Evolutionary conservation across 352 stramenopile species (phyloP).

Genomic region (Pythium apleroticum): DNA sequence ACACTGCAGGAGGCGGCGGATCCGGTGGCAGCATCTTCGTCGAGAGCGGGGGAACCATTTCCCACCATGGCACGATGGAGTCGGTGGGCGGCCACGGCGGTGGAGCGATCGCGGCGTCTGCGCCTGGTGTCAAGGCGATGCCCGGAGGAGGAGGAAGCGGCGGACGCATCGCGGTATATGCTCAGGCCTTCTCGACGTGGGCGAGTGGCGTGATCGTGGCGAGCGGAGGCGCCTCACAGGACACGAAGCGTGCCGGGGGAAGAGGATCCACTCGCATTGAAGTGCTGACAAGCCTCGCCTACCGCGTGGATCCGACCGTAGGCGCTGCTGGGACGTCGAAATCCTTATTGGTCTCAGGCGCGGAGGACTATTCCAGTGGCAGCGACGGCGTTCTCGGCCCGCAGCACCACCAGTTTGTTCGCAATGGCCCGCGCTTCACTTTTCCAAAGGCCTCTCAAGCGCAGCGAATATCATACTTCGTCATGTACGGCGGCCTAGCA

Average conservation of each 20-base stretch:
- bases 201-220: conserved; percentile 73
- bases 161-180: conserved; percentile 79
- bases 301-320: conserved; percentile 60
- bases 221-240: conserved; percentile 63
- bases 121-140: conserved; percentile 25
- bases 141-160: conserved; percentile 90
- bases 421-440: conserved; percentile 51
- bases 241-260: conserved; percentile 35
- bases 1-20: conserved; percentile 59
- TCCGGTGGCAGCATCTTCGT: conserved; percentile 56
- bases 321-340: conserved; percentile 70
- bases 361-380: conserved; percentile 33
- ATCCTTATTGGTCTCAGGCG: conserved; percentile 61
- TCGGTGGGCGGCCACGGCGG: conserved; percentile 84
- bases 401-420: conserved; percentile 35
- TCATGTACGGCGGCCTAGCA: conserved; percentile 52
- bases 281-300: conserved; percentile 41
- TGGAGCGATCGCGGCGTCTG: conserved; percentile 24
- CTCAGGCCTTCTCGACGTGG: conserved; percentile 92
- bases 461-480: conserved; percentile 78
- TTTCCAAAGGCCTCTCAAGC: conserved; percentile 31
- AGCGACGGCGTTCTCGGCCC: conserved; percentile 16
- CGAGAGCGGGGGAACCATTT: conserved; percentile 46
- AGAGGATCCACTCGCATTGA: conserved; percentile 45
- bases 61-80: conserved; percentile 74